A percentile compares a stretch with the other conserved stretches of the same genome.
Evolutionary conservation across 2,329 filamentous ascomycete species (phyloP).

Genomic region (Xylariaceae sp.): DNA sequence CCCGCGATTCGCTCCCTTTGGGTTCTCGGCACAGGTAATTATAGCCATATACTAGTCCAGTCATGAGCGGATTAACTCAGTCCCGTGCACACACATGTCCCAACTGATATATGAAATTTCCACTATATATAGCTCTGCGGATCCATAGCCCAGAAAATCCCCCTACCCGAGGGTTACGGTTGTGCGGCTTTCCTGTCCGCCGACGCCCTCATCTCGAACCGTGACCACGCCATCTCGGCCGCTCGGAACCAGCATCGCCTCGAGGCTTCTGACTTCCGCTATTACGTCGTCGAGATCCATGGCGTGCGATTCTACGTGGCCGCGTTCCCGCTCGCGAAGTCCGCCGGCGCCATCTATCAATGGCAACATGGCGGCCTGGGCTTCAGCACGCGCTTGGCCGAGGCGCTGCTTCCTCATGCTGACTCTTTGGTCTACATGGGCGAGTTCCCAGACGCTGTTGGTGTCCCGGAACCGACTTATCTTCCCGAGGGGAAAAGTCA

Average conservation of each 20-base stretch:
- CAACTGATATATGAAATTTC: neutral
- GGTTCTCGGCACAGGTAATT: constrained; percentile 32
- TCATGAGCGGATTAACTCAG: neutral
- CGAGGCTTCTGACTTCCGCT: constrained; percentile 31
- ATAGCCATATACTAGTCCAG: neutral
- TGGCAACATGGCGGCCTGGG: constrained; percentile 45
- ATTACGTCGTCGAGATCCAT: constrained; percentile 39
- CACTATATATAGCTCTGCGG: constrained; percentile 32
- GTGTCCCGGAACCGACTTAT: constrained; percentile 34
- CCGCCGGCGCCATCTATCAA: constrained; percentile 35
- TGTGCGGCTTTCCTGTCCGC: constrained; percentile 30
- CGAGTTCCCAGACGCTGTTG: constrained; percentile 21
- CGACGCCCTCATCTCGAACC: constrained; percentile 24
- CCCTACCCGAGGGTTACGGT: constrained; percentile 24
- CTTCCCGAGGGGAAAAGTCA: constrained; percentile 38
- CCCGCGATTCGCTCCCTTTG: constrained; percentile 42
- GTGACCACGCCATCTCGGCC: constrained; percentile 31
- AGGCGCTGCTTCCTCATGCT: constrained; percentile 37
- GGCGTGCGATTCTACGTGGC: constrained; percentile 41
- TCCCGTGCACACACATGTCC: neutral
- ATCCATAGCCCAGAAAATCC: constrained; percentile 33
- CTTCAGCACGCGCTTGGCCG: constrained; percentile 41
- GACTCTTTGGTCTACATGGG: constrained; percentile 34
- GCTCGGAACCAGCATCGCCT: constrained; percentile 35
- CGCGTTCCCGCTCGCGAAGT: constrained; percentile 35